Conservation (phyloP, 2,329 filamentous ascomycete species). For the Diaporthe citriasiana region DNA sequence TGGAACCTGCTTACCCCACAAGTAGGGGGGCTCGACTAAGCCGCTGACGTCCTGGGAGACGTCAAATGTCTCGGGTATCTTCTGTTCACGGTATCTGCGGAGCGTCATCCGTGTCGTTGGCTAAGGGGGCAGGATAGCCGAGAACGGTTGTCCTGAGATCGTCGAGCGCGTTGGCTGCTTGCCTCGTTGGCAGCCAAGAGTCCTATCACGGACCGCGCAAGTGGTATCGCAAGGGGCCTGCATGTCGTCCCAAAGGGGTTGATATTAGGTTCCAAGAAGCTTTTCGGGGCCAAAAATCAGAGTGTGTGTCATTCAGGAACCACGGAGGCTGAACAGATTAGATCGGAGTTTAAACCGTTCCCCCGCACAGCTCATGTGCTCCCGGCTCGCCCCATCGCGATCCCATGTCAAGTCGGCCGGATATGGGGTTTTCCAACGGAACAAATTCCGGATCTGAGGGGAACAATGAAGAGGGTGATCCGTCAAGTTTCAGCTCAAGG, state of each 20-base stretch:
- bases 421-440: neutral
- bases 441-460: constrained; percentile 15
- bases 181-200: constrained; percentile 1
- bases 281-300: constrained; percentile 28
- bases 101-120: neutral
- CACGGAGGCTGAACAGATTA: neutral
- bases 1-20: neutral
- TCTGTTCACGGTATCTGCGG: neutral
- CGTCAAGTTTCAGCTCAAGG: neutral
- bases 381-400: constrained; percentile 3
- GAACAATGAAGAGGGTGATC: neutral
- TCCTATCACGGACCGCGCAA: constrained; percentile 1
- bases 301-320: neutral
- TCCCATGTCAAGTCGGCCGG: neutral
- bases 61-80: neutral
- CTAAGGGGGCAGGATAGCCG: neutral
- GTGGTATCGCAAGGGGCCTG: neutral
- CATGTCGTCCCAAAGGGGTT: constrained; percentile 2
- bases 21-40: neutral
- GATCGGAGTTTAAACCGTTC: neutral
- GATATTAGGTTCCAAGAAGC: neutral
- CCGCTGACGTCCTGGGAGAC: neutral
- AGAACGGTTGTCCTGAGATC: neutral
- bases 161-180: neutral
- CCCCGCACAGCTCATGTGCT: constrained; percentile 6